phyloP scores from a whole-genome alignment of 148 eudicot genomes.

The Cornus suecica region DNA sequence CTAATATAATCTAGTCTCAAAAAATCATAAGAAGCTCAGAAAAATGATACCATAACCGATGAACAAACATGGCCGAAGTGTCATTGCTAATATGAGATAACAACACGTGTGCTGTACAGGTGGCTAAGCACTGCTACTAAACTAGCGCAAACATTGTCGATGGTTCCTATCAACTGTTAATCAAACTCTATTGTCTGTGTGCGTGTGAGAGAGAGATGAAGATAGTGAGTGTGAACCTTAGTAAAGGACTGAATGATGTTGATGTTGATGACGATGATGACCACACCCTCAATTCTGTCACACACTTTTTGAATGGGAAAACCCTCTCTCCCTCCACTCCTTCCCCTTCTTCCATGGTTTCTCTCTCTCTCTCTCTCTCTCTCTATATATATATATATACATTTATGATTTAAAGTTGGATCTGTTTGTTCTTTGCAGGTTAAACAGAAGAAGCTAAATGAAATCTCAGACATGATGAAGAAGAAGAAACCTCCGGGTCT shows the following conservation, averaged over 20 bases:
- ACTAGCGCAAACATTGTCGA: no score
- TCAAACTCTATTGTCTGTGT: no score
- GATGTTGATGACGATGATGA: not conserved
- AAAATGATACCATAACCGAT: no score
- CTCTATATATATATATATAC: no score
- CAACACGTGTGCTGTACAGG: no score
- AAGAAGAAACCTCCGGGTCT: slow-evolving; percentile 22
- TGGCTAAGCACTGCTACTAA: no score
- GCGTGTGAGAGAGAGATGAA: slow-evolving; percentile 5
- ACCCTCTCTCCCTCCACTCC: not conserved
- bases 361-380: no score
- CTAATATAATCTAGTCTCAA: no score
- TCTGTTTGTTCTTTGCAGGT: slow-evolving; percentile 24
- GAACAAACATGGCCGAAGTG: no score
- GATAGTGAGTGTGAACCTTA: not conserved
- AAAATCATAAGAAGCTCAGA: slow-evolving; percentile 30
- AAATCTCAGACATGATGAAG: slow-evolving; percentile 19
- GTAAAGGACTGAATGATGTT: not conserved
- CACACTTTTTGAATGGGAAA: not conserved
- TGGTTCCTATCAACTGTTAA: no score
- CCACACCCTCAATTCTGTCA: not conserved
- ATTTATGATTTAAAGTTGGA: slow-evolving; percentile 14
- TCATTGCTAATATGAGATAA: no score
- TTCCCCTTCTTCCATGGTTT: not conserved
- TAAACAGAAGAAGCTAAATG: slow-evolving; percentile 35